Percentiles rank a stretch among this genome's conserved stretches.
phyloP scores from a whole-genome alignment of 1,284 basidiomycete genomes.

The Takashimella tepidaria region DNA sequence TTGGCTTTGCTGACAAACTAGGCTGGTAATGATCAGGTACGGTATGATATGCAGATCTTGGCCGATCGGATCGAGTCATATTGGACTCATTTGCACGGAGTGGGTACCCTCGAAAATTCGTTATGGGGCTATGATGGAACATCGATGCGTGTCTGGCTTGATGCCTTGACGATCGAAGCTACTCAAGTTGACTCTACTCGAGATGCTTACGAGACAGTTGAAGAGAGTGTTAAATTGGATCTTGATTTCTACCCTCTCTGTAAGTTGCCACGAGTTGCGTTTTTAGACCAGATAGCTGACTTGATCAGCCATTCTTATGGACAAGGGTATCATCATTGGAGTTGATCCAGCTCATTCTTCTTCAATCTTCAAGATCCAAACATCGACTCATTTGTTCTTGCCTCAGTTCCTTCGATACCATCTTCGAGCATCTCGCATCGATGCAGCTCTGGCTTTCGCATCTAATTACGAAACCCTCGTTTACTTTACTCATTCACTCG shows the following conservation, averaged over 20 bases:
- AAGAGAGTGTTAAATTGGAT: constrained; percentile 85
- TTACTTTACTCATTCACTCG: constrained; percentile 90
- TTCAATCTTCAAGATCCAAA: constrained; percentile 80
- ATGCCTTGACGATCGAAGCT: constrained; percentile 83
- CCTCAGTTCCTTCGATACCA: constrained; percentile 86
- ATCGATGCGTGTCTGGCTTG: constrained; percentile 87
- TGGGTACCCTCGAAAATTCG: constrained; percentile 89
- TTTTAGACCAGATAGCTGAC: too few relatives aligned
- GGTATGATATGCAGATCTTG: constrained; percentile 96
- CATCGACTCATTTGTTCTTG: constrained; percentile 91
- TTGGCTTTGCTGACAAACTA: constrained; percentile 31
- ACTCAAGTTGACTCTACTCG: constrained; percentile 47
- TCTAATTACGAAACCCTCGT: constrained; percentile 80
- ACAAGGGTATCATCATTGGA: constrained; percentile 97
- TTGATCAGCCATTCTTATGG: constrained; percentile 83
- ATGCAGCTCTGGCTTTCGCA: constrained; percentile 79
- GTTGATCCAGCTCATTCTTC: constrained; percentile 83
- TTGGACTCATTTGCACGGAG: constrained; percentile 94
- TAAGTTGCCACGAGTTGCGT: constrained; percentile 42
- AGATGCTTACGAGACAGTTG: constrained; percentile 61
- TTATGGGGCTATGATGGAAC: constrained; percentile 95
- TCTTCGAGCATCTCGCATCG: constrained; percentile 63
- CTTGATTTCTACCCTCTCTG: constrained; percentile 94
- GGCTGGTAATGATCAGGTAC: constrained; percentile 73
- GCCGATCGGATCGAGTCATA: constrained; percentile 95